Evolutionary conservation across 1,284 basidiomycete genomes (phyloP), one percentile per base, ranked within the genome.

Genomic region (Ceratobasidium theobromae): DNA sequence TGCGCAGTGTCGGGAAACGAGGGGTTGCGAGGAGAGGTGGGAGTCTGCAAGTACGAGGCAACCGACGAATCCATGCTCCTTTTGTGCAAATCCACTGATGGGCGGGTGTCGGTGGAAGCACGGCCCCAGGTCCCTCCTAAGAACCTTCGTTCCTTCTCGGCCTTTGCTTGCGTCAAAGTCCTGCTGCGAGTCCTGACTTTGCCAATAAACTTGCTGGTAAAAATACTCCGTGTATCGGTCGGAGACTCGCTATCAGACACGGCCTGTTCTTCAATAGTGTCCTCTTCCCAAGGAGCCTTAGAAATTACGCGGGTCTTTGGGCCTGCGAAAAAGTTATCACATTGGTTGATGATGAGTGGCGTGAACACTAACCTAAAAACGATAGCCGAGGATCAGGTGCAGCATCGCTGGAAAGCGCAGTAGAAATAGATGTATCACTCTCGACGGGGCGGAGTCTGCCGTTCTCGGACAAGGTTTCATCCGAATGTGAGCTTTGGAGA

Each of bases 251-350:
- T 51, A n/a, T 62, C 58, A 11, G 58, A 62, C 46, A 62, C n/a
- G 33, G 58, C 58, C 58, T 62, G 46, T 48, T 48, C 45, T n/a
- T 51, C 58, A 12, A 21, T 21, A 12, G 45, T 32, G 23, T 51
- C 60, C 27, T 53, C 67, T 43, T 68, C 58, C 67, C 67, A 68
- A 46, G 67, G 67, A 3, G 67, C 67, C 40, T 54, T 53, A 27
- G 67, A 68, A 64, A 68, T 53, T 32, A 65, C 12, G 9, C 62
- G 65, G 23, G 62, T 64, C 60, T 65, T 68, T 38, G 67, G 67
- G 25, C 67, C 67, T 53, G 46, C 33, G 40, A 27, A 30, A 28
- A 32, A 51, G 30, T 40, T 5, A 43, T 49, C 6, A 51, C 27
- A 51, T 32, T 18, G 28, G 18, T 21, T 27, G 51, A 38, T n/a